Evolutionary conservation across 345 rosid genomes (phyloP).

Genomic region (Cardiospermum halicacabum): DNA sequence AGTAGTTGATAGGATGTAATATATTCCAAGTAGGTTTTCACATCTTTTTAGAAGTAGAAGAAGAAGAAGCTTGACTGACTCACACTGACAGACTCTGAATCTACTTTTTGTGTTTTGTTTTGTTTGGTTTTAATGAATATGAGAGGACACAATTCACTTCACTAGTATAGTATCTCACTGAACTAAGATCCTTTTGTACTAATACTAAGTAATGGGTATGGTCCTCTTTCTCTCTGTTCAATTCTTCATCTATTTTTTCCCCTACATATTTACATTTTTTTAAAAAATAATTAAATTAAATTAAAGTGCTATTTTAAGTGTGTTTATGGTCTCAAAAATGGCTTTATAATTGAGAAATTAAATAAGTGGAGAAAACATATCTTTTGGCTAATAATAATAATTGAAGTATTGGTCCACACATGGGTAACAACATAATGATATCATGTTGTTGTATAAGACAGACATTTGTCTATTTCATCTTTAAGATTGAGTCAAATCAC

Average conservation of each 20-base stretch:
- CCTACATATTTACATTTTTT: no score
- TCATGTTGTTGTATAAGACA: constrained; percentile 16
- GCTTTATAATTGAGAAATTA: no score
- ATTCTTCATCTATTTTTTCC: no score
- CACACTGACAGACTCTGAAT: no score
- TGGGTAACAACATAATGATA: constrained; percentile 22
- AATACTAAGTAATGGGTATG: no score
- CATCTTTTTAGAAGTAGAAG: constrained; percentile 23
- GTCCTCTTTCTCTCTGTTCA: no score
- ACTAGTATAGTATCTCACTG: no score
- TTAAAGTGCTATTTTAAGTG: no score
- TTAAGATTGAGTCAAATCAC: constrained; percentile 18
- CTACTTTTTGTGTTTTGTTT: background rate
- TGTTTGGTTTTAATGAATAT: constrained; percentile 21
- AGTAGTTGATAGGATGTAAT: background rate
- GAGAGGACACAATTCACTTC: no score
- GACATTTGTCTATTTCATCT: constrained; percentile 12
- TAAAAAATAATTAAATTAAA: no score
- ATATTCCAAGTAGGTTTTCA: constrained; percentile 17
- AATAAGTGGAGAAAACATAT: background rate
- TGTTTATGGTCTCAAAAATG: no score
- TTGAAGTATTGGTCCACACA: constrained; percentile 19
- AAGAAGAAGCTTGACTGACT: constrained; percentile 17
- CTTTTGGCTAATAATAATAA: background rate
- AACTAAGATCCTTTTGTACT: no score